Percentiles rank a stretch among this genome's conserved stretches.
These are phyloP conservation scores for Myxozyma geophila DNA, from an alignment of 805 yeast genomes.

Conservation along the genomic window DNA sequence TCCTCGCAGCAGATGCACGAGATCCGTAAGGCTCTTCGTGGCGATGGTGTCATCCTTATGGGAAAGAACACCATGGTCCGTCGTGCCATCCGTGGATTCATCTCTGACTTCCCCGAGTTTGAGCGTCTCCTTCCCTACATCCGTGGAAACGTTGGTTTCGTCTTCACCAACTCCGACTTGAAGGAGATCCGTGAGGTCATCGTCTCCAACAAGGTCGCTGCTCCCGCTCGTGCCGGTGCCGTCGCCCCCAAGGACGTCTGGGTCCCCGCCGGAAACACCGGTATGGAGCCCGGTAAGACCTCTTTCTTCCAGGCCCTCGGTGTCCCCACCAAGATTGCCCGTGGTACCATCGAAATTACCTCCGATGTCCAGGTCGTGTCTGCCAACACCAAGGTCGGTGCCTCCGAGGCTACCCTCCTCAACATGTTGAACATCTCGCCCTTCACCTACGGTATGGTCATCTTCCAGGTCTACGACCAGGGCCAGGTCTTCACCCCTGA, in stretches of 20 bases:
- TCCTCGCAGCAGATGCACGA: constrained; percentile 98
- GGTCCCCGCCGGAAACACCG: constrained; percentile 99
- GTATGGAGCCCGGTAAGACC: constrained; percentile 99
- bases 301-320: constrained; percentile 99
- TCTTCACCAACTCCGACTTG: constrained; percentile 96
- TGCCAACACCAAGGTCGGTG: constrained; percentile 89
- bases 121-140: constrained; percentile 94
- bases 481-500: constrained; percentile 98
- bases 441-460: constrained; percentile 97
- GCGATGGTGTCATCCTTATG: constrained; percentile 94
- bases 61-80: constrained; percentile 99
- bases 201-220: constrained; percentile 94
- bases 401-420: constrained; percentile 97
- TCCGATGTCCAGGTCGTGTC: constrained; percentile 94
- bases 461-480: constrained; percentile 96
- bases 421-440: constrained; percentile 99
- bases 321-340: constrained; percentile 99
- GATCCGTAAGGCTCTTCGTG: constrained; percentile 96
- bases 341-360: constrained; percentile 99
- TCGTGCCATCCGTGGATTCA: constrained; percentile 98
- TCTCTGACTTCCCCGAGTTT: constrained; percentile 90
- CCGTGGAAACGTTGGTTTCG: constrained; percentile 99
- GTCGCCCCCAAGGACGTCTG: constrained; percentile 96
- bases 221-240: constrained; percentile 99
- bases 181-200: constrained; percentile 88